These are phyloP conservation scores for Hanseniaspora nectarophila DNA, from an alignment of 805 yeast genomes.

Conservation along the genomic window DNA sequence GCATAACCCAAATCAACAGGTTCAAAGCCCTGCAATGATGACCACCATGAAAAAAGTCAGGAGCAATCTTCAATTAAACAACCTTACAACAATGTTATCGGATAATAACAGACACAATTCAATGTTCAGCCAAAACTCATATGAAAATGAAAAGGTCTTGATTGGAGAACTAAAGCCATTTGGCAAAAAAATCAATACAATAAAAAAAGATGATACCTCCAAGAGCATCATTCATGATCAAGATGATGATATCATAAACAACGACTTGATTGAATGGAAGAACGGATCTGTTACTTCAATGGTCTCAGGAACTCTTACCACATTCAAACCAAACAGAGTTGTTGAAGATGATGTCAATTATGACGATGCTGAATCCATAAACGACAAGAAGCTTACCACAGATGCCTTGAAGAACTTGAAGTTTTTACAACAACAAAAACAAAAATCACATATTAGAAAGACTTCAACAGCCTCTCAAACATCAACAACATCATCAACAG, in stretches of 20 bases:
- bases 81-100: conserved; percentile 16
- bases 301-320: conserved; percentile 14
- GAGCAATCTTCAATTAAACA: conserved; percentile 7
- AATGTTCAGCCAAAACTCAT: background rate
- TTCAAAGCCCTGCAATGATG: conserved; percentile 34
- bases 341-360: conserved; percentile 24
- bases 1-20: conserved; percentile 28
- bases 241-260: conserved; percentile 12
- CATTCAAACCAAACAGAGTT: conserved; percentile 12
- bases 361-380: conserved; percentile 21
- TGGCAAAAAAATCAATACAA: conserved; percentile 1
- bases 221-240: background rate
- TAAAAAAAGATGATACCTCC: background rate
- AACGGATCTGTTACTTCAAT: conserved; percentile 16
- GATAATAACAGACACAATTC: conserved; percentile 8
- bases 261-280: conserved; percentile 15
- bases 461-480: conserved; percentile 8
- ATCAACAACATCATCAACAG: conserved; percentile 8
- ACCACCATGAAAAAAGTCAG: conserved; percentile 23
- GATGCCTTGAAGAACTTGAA: conserved; percentile 32
- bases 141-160: conserved; percentile 10
- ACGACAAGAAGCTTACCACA: conserved; percentile 27
- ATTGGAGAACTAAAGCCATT: conserved; percentile 15
- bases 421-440: conserved; percentile 19
- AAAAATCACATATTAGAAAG: conserved; percentile 3